Evolutionary conservation across 352 stramenopile genomes (phyloP).

Genomic region (Blastocystis sp.): DNA sequence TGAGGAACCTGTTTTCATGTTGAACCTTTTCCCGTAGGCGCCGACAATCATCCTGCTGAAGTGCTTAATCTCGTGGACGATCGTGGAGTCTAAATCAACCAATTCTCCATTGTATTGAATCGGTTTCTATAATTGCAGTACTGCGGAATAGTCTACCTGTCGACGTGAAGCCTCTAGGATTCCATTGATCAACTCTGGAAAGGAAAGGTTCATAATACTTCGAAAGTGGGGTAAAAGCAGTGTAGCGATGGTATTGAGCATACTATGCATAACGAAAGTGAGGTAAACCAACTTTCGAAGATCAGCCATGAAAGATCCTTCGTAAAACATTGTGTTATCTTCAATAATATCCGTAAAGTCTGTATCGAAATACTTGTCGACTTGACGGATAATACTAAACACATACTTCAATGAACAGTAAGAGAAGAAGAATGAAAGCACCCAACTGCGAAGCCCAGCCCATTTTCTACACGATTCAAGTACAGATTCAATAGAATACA

Average conservation of each 20-base stretch:
- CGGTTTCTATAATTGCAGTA: background rate
- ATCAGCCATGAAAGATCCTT: constrained; percentile 40
- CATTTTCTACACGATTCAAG: background rate
- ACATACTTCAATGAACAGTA: constrained; percentile 44
- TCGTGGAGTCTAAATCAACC: background rate
- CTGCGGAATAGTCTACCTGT: background rate
- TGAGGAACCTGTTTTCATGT: background rate
- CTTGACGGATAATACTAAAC: constrained; percentile 26
- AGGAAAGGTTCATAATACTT: background rate
- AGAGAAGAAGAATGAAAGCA: background rate
- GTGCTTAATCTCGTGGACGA: constrained; percentile 18
- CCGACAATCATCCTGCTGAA: constrained; percentile 23
- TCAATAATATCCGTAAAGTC: background rate
- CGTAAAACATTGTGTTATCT: constrained; percentile 38
- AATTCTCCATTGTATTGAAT: constrained; percentile 5
- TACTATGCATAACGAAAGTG: background rate
- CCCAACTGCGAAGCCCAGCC: background rate
- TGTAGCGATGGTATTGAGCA: background rate
- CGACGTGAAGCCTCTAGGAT: background rate
- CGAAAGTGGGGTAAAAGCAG: background rate
- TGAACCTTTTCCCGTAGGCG: constrained; percentile 1
- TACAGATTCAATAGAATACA: background rate
- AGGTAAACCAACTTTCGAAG: background rate
- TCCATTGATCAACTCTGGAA: background rate
- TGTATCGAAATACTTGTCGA: constrained; percentile 19